Conservation (phyloP, 306 rosid genomes). For the Lathyrus oleraceus region DNA sequence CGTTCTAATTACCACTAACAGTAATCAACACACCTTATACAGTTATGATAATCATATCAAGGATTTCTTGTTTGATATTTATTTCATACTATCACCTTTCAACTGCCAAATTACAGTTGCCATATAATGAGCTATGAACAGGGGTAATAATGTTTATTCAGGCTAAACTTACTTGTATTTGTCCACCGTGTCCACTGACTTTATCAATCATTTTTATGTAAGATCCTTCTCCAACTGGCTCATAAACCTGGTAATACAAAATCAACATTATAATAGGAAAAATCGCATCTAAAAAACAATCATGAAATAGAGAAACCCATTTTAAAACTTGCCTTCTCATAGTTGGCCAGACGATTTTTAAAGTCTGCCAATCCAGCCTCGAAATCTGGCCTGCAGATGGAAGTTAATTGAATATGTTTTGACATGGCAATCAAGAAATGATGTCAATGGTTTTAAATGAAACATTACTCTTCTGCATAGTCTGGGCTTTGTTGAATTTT, state of each 20-base stretch:
- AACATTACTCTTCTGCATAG: slow-evolving; percentile 95
- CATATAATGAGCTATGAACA: background rate
- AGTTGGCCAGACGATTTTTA: slow-evolving; percentile 75
- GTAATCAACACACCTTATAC: slow-evolving; percentile 4
- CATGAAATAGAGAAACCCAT: slow-evolving; percentile 28
- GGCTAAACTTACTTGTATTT: slow-evolving; percentile 78
- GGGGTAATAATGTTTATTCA: slow-evolving; percentile 25
- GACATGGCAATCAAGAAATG: slow-evolving; percentile 28
- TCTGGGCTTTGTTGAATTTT: slow-evolving; percentile 99
- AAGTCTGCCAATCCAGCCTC: slow-evolving; percentile 90
- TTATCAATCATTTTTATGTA: slow-evolving; percentile 98
- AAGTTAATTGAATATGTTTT: slow-evolving; percentile 32
- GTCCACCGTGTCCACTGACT: slow-evolving; percentile 98
- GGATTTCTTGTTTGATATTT: slow-evolving; percentile 12
- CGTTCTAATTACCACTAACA: background rate
- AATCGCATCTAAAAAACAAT: slow-evolving; percentile 25
- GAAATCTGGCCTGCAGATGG: slow-evolving; percentile 81
- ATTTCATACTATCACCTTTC: slow-evolving; percentile 13
- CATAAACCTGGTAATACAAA: slow-evolving; percentile 67
- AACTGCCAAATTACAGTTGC: slow-evolving; percentile 23
- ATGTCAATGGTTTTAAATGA: slow-evolving; percentile 33
- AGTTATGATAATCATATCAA: background rate
- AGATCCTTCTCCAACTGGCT: slow-evolving; percentile 95
- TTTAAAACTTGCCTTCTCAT: slow-evolving; percentile 66
- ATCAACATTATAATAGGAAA: slow-evolving; percentile 31